Percentiles rank a stretch among this genome's conserved stretches.
Conservation (phyloP, 2,329 filamentous ascomycete species). For the Zymoseptoria pseudotritici region DNA sequence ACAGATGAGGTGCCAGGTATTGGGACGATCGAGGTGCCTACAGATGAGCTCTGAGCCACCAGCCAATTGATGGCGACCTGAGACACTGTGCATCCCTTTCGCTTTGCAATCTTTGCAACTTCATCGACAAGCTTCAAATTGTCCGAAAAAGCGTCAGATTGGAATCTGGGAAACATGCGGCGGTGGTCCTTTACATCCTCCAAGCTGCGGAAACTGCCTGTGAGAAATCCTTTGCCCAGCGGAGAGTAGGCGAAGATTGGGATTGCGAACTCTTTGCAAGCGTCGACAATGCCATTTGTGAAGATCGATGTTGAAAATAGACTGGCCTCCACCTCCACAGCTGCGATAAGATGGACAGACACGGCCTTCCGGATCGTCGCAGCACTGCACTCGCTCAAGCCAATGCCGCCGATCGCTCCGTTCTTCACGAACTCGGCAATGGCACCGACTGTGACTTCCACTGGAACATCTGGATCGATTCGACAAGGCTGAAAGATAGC, state of each 20-base stretch:
- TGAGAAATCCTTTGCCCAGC: slow-evolving; percentile 54
- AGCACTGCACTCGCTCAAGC: slow-evolving; percentile 47
- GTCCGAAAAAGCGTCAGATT: slow-evolving; percentile 52
- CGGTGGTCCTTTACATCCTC: slow-evolving; percentile 50
- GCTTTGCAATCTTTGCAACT: slow-evolving; percentile 50
- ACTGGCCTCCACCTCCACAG: slow-evolving; percentile 46
- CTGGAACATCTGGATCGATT: slow-evolving; percentile 32
- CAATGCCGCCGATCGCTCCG: slow-evolving; percentile 46
- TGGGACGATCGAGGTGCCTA: slow-evolving; percentile 38
- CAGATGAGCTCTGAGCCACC: slow-evolving; percentile 31
- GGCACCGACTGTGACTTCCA: slow-evolving; percentile 35
- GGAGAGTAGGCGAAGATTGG: slow-evolving; percentile 67
- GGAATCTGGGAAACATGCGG: slow-evolving; percentile 49
- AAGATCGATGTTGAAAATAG: slow-evolving; percentile 16
- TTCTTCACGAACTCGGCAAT: slow-evolving; percentile 37
- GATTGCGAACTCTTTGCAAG: slow-evolving; percentile 56
- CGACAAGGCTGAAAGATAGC: slow-evolving; percentile 40
- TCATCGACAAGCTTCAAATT: slow-evolving; percentile 56
- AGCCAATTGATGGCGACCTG: slow-evolving; percentile 49
- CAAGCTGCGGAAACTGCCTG: slow-evolving; percentile 41
- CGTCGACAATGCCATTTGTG: slow-evolving; percentile 43
- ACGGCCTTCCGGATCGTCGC: slow-evolving; percentile 34
- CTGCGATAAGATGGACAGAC: slow-evolving; percentile 36
- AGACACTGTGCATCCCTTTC: slow-evolving; percentile 44
- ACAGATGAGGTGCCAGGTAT: slow-evolving; percentile 34